phyloP scores from a whole-genome alignment of 2,329 filamentous ascomycete species.

The Aureobasidium sp. region DNA sequence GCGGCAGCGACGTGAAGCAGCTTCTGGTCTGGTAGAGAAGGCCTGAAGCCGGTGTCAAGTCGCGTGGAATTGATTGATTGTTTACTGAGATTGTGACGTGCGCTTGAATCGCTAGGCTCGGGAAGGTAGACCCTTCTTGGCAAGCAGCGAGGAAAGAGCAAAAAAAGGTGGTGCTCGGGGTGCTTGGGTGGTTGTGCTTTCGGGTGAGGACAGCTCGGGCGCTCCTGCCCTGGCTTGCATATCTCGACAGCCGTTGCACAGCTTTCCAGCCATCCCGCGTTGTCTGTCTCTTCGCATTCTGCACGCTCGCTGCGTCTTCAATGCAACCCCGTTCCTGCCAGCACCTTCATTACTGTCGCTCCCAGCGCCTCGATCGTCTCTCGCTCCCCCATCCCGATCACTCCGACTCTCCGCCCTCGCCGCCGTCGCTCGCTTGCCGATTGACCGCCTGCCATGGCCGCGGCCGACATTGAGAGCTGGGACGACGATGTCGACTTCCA shows the following conservation, averaged over 20 bases:
- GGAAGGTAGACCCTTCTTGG: slow-evolving; percentile 9
- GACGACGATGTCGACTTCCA: slow-evolving; percentile 46
- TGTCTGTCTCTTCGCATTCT: neutral
- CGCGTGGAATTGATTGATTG: slow-evolving; percentile 12
- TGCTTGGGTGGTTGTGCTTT: neutral
- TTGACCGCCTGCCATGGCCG: slow-evolving; percentile 44
- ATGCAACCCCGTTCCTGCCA: slow-evolving; percentile 10
- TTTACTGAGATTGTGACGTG: slow-evolving; percentile 15
- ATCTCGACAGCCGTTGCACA: slow-evolving; percentile 9
- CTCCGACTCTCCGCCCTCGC: neutral
- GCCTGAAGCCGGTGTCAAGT: slow-evolving; percentile 5
- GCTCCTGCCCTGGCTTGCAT: slow-evolving; percentile 5
- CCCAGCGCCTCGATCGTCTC: slow-evolving; percentile 7
- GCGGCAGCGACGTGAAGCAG: slow-evolving; percentile 7
- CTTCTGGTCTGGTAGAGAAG: neutral
- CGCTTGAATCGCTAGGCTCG: neutral
- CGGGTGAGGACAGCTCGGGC: neutral
- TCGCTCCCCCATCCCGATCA: neutral
- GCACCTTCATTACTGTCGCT: slow-evolving; percentile 9
- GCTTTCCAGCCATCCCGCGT: slow-evolving; percentile 6
- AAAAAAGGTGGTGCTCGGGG: neutral
- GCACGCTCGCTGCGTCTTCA: slow-evolving; percentile 6
- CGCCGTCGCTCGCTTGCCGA: neutral
- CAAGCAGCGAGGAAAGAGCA: slow-evolving; percentile 2
- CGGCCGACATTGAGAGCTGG: slow-evolving; percentile 63